Conservation (phyloP, 805 yeast genomes). For the Scheffersomyces coipomensis region DNA sequence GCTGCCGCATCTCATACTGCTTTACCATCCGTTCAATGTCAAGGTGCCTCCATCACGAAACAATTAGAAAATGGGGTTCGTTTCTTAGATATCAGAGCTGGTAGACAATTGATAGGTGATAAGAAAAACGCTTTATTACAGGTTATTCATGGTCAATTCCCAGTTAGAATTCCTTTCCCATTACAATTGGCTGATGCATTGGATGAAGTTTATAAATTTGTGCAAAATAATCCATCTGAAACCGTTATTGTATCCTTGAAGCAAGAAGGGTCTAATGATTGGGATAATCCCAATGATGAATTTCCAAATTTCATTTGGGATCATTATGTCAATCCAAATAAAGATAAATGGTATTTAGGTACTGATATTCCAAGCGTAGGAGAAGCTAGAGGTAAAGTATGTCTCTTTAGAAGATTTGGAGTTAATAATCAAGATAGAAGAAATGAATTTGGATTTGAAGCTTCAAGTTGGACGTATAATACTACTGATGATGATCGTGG, state of each 20-base stretch:
- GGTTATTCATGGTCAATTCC: slow-evolving; percentile 75
- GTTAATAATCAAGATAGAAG: slow-evolving; percentile 44
- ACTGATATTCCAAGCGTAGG: slow-evolving; percentile 56
- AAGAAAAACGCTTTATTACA: slow-evolving; percentile 54
- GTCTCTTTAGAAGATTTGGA: slow-evolving; percentile 72
- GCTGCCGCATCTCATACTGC: slow-evolving; percentile 72
- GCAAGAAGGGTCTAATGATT: slow-evolving; percentile 68
- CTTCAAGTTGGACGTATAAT: slow-evolving; percentile 65
- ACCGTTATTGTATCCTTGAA: slow-evolving; percentile 66
- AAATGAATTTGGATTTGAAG: slow-evolving; percentile 62
- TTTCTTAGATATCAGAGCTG: slow-evolving; percentile 66
- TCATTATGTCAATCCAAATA: slow-evolving; percentile 46
- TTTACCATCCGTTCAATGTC: slow-evolving; percentile 76
- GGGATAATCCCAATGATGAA: slow-evolving; percentile 64
- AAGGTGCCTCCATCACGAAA: slow-evolving; percentile 54
- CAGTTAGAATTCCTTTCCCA: slow-evolving; percentile 61
- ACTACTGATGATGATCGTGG: slow-evolving; percentile 67
- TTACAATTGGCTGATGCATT: slow-evolving; percentile 51
- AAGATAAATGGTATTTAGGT: slow-evolving; percentile 60
- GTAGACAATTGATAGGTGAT: slow-evolving; percentile 54
- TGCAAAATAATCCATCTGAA: slow-evolving; percentile 54
- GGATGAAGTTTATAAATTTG: slow-evolving; percentile 57
- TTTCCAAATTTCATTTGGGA: slow-evolving; percentile 63
- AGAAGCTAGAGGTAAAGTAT: slow-evolving; percentile 64
- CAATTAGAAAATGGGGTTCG: slow-evolving; percentile 76